Percentiles rank a stretch among this genome's conserved stretches.
These are phyloP conservation scores for Crataegus laevigata DNA, from an alignment of 306 rosid species.

Conservation along the genomic window DNA sequence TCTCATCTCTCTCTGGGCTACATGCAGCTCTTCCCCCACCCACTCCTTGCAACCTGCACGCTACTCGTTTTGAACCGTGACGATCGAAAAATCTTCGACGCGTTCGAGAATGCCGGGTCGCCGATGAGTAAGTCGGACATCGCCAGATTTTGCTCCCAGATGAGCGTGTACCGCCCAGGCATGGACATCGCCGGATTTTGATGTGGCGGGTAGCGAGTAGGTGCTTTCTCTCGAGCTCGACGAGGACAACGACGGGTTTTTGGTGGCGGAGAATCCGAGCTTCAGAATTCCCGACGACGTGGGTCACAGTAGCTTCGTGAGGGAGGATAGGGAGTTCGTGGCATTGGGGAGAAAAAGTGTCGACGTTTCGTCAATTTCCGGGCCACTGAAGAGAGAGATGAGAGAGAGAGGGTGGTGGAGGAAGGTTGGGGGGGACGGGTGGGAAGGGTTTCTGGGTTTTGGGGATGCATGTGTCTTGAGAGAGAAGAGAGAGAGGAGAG, in stretches of 20 bases:
- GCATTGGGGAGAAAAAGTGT: constrained; percentile 71
- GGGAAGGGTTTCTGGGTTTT: too few relatives aligned
- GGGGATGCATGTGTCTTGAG: too few relatives aligned
- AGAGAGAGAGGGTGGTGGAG: too few relatives aligned
- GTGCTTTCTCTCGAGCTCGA: constrained; percentile 75
- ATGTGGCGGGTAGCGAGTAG: constrained; percentile 66
- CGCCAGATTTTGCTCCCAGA: constrained; percentile 72
- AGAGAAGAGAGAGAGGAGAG: too few relatives aligned
- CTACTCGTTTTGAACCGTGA: constrained; percentile 81
- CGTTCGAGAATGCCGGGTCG: constrained; percentile 69
- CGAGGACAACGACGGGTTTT: constrained; percentile 87
- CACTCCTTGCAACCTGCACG: too few relatives aligned
- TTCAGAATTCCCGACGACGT: constrained; percentile 53
- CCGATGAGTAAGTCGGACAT: constrained; percentile 75
- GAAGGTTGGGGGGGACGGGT: too few relatives aligned
- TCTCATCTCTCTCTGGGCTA: too few relatives aligned
- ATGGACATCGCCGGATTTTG: constrained; percentile 85
- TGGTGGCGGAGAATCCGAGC: constrained; percentile 80
- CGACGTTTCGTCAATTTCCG: constrained; percentile 36
- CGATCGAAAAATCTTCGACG: constrained; percentile 62
- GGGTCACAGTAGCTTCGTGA: constrained; percentile 78
- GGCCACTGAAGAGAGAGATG: too few relatives aligned
- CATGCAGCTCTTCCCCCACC: too few relatives aligned
- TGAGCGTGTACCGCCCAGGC: constrained; percentile 82
- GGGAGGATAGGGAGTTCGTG: constrained; percentile 75